These are phyloP conservation scores for Aspergillus coremiiformis DNA, from an alignment of 495 filamentous ascomycete species.

Conservation along the genomic window DNA sequence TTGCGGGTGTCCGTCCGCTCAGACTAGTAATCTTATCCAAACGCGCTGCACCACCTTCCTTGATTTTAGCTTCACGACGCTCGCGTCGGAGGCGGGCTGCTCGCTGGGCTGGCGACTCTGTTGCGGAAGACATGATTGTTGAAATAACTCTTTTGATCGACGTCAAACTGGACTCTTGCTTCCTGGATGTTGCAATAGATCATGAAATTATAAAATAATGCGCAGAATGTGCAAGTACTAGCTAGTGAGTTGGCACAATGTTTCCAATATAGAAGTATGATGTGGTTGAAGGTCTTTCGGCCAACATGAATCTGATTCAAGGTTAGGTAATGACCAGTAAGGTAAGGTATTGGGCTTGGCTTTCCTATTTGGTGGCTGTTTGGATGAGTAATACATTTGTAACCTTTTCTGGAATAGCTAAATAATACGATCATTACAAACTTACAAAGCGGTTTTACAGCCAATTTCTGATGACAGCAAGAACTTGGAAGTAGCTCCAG, in stretches of 20 bases:
- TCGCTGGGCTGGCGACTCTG: slow-evolving; percentile 53
- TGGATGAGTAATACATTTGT: no score
- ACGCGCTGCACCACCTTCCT: slow-evolving; percentile 67
- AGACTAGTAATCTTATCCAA: slow-evolving; percentile 79
- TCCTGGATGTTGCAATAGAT: background rate
- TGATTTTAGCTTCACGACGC: slow-evolving; percentile 83
- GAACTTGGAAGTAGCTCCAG: no score
- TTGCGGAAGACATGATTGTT: slow-evolving; percentile 30
- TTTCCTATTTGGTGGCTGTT: background rate
- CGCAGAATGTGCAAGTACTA: background rate
- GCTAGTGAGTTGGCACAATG: background rate
- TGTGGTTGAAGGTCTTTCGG: background rate
- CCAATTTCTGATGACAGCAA: no score
- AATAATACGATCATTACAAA: no score
- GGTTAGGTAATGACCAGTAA: background rate
- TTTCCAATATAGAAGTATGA: background rate
- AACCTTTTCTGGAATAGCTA: background rate
- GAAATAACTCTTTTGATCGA: background rate
- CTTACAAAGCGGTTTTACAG: no score
- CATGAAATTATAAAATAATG: background rate
- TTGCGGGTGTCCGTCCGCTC: slow-evolving; percentile 54
- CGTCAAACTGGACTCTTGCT: background rate
- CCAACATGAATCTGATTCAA: background rate
- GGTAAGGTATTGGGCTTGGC: background rate
- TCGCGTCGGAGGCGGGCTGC: slow-evolving; percentile 83